Evolutionary conservation across 352 stramenopile genomes (phyloP).

Genomic region (Plasmopara halstedii): DNA sequence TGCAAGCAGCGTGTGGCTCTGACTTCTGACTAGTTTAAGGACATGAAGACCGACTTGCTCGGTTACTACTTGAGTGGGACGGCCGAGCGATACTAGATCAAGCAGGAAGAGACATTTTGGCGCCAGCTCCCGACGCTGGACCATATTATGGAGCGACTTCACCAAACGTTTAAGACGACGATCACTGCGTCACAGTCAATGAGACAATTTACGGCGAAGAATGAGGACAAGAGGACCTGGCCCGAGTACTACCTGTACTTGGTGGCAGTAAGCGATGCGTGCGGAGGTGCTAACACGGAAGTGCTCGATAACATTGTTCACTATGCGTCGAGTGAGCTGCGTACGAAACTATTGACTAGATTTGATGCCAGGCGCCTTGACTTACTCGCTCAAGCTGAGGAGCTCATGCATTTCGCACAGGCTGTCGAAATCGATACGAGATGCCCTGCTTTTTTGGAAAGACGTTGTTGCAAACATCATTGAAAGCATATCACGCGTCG

Average conservation of each 20-base stretch:
- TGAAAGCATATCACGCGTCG: background rate
- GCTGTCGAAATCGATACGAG: background rate
- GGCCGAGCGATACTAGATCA: background rate
- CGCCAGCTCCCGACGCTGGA: background rate
- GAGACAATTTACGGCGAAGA: background rate
- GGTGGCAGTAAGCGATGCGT: background rate
- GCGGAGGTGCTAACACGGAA: background rate
- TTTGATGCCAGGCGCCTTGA: background rate
- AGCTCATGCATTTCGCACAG: background rate
- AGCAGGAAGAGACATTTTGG: background rate
- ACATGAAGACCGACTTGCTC: background rate
- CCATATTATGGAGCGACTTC: background rate
- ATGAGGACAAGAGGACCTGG: background rate
- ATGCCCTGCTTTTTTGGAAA: background rate
- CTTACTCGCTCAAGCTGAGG: background rate
- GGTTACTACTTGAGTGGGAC: background rate
- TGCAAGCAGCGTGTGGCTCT: background rate
- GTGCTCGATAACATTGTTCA: background rate
- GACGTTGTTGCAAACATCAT: background rate
- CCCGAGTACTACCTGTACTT: background rate
- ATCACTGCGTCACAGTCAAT: background rate
- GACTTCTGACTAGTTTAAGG: background rate
- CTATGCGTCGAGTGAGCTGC: background rate
- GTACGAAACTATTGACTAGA: background rate
- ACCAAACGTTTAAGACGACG: background rate